These are phyloP conservation scores for Talaromyces ruber DNA, from an alignment of 495 filamentous ascomycete genomes.

Conservation along the genomic window DNA sequence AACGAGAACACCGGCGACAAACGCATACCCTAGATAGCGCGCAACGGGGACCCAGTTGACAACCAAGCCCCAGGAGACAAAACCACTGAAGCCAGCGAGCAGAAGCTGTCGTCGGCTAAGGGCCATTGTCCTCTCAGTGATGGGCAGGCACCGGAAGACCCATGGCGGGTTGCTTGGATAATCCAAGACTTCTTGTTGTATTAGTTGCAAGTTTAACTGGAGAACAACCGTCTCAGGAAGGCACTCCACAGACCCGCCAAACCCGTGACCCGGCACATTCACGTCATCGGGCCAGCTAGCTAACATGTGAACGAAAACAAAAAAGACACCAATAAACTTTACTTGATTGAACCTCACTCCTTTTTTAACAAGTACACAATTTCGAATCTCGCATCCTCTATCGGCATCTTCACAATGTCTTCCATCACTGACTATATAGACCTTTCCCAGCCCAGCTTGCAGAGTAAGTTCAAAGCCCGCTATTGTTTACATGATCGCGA, in stretches of 20 bases:
- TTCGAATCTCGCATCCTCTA: not conserved
- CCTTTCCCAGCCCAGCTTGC: constrained; percentile 35
- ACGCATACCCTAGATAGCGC: constrained; percentile 73
- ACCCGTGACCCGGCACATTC: constrained; percentile 23
- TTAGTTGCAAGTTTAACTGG: not conserved
- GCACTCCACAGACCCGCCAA: constrained; percentile 6
- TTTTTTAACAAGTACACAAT: not conserved
- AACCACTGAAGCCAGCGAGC: constrained; percentile 58
- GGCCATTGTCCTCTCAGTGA: constrained; percentile 54
- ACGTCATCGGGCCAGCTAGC: constrained; percentile 15
- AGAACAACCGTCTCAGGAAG: not conserved
- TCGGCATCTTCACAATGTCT: constrained; percentile 19
- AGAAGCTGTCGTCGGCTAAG: constrained; percentile 68
- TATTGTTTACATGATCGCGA: not conserved
- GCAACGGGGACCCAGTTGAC: constrained; percentile 72
- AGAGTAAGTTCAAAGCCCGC: constrained; percentile 19
- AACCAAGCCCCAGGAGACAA: constrained; percentile 79
- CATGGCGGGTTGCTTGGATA: constrained; percentile 19
- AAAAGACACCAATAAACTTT: not conserved
- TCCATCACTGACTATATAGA: constrained; percentile 33
- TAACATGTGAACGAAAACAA: not conserved
- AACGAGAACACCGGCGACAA: constrained; percentile 55
- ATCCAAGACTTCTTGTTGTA: constrained; percentile 3
- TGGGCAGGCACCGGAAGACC: constrained; percentile 15
- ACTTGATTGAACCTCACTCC: constrained; percentile 32